Evolutionary conservation across 495 filamentous ascomycete genomes (phyloP).

Genomic region (Cryomyces antarcticus): DNA sequence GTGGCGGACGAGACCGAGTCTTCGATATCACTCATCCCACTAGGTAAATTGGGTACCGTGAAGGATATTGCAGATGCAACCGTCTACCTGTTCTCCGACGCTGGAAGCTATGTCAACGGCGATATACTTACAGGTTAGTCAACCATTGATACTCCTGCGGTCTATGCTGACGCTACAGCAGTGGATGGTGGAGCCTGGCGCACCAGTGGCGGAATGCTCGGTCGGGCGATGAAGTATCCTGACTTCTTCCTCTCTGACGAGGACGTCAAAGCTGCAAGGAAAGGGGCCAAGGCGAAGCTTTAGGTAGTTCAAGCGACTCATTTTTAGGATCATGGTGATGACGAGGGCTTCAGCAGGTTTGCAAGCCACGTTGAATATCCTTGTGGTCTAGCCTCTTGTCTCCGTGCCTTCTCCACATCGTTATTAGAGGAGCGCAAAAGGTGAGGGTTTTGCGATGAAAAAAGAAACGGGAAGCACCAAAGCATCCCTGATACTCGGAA

Average conservation of each 20-base stretch:
- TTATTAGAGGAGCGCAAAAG: too few species aligned
- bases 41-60: conserved; percentile 56
- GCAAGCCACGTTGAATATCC: too few species aligned
- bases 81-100: conserved; percentile 64
- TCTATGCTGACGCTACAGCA: background rate
- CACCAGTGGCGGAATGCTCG: conserved; percentile 19
- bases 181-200: conserved; percentile 62
- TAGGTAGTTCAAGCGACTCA: too few species aligned
- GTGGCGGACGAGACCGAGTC: conserved; percentile 16
- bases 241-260: conserved; percentile 39
- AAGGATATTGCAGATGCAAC: conserved; percentile 87
- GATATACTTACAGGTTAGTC: conserved; percentile 41
- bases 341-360: too few species aligned
- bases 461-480: too few species aligned
- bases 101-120: conserved; percentile 68
- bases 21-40: conserved; percentile 30
- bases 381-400: too few species aligned
- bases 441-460: too few species aligned
- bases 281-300: conserved; percentile 42
- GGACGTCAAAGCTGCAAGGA: conserved; percentile 33
- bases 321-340: too few species aligned
- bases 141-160: background rate
- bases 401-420: too few species aligned
- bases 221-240: conserved; percentile 29
- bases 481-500: too few species aligned